Conservation (phyloP, 2,329 filamentous ascomycete genomes). For the Sporothrix pallida region DNA sequence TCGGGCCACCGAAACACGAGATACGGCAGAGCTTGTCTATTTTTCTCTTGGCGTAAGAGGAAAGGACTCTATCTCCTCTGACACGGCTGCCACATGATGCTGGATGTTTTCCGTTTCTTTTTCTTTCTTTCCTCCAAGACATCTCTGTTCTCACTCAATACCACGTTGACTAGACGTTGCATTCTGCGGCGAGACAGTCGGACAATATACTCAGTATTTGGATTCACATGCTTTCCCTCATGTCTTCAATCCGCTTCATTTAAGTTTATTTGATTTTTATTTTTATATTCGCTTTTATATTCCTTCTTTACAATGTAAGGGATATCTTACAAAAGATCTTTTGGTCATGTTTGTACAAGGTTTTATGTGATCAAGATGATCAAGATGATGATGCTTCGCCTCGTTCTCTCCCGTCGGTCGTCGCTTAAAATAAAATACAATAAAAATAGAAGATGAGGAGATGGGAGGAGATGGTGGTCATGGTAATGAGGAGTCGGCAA, state of each 20-base stretch:
- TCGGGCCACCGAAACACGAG: not conserved
- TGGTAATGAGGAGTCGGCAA: not conserved
- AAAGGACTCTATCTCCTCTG: not conserved
- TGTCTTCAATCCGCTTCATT: too few species aligned
- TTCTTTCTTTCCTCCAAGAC: not conserved
- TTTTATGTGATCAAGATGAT: not conserved
- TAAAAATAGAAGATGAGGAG: slow-evolving; percentile 11
- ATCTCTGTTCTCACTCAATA: not conserved
- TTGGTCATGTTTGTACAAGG: slow-evolving; percentile 12
- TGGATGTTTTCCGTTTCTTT: not conserved
- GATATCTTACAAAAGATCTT: slow-evolving; percentile 28
- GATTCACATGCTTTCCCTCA: too few species aligned
- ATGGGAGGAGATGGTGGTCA: not conserved
- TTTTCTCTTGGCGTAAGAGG: slow-evolving; percentile 25
- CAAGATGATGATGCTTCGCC: slow-evolving; percentile 7
- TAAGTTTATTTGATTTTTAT: not conserved
- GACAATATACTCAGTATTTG: not conserved
- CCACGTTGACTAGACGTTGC: slow-evolving; percentile 14
- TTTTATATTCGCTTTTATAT: not conserved
- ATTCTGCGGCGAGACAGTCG: not conserved
- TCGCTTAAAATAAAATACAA: slow-evolving; percentile 30
- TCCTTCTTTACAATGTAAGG: not conserved
- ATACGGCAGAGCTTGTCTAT: slow-evolving; percentile 10
- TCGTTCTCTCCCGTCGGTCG: slow-evolving; percentile 11
- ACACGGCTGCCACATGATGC: not conserved